Evolutionary conservation across 768 basidiomycete genomes (phyloP), one percentile per base, ranked within the genome.

Genomic region (Suillus occidentalis): DNA sequence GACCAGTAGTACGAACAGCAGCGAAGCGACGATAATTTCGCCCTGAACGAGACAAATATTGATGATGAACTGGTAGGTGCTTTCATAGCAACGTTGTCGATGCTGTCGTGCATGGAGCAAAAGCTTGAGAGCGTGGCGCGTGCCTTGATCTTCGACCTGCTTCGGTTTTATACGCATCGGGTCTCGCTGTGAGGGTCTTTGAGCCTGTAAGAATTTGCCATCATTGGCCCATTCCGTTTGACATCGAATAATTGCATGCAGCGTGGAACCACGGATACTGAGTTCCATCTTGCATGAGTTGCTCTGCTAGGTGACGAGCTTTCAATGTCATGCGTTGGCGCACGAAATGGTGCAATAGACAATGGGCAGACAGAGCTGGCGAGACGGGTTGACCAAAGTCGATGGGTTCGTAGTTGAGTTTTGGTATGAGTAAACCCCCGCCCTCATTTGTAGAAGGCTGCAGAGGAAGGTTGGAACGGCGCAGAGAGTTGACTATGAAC

Each of bases 1-100:
- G 50, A 91, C 75, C 22, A 91, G 71, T 49, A 86, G 75, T 1
- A 83, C 89, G 63, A 93, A 90, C 6, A 92, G 76, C 34, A 93
- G 76, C 1, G 89, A 88, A 0, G 85, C 91, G n/a, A 90, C 80
- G 47, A 94, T 82, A 58, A 94, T 87, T 72, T 94, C 92, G 31
- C 91, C 90, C 59, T 94, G 91, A 45, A 92, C 72, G 22, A 94
- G 78, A 63, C 88, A 90, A 10, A 88, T 82, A 4, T 83, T 78
- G 67, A 93, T 80, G 58, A 92, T 75, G 2, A 80, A 79, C 60
- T 83, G 82, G 71, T 87, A 91, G 81, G 91, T 86, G 37, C 79
- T 77, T n/a, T 83, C 76, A 2, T 86, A 85, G 52, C 88, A 83
- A 37, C 81, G 78, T 60, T 85, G 85, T 36, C 85, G 81, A 52